Evolutionary conservation across 345 rosid species (phyloP).

Genomic region (Lumnitzera littorea): DNA sequence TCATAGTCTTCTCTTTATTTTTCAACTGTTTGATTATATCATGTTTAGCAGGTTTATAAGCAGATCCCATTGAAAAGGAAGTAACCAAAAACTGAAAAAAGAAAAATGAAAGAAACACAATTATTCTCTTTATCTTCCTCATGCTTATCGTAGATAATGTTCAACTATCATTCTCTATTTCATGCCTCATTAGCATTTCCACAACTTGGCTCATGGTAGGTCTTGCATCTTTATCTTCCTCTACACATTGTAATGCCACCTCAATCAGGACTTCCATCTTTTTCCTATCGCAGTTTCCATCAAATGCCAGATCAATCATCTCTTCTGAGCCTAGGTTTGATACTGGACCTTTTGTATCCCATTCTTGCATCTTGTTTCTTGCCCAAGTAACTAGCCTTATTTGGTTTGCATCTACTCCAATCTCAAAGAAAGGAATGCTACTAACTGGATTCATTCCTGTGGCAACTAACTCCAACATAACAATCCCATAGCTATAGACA

Average conservation of each 20-base stretch:
- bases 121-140: no score
- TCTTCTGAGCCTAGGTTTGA: constrained; percentile 5
- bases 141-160: no score
- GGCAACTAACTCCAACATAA: constrained; percentile 28
- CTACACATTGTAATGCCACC: constrained; percentile 23
- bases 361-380: constrained; percentile 1
- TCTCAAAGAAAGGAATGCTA: neutral
- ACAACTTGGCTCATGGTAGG: constrained; percentile 29
- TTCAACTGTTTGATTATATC: no score
- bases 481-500: constrained; percentile 36
- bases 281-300: neutral
- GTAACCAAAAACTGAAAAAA: no score
- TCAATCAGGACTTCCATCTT: constrained; percentile 7
- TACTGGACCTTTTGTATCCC: neutral
- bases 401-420: constrained; percentile 12
- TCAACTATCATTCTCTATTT: no score
- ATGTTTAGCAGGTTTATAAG: no score
- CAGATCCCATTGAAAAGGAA: no score
- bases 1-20: no score
- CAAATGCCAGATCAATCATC: constrained; percentile 14
- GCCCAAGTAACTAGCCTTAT: constrained; percentile 18
- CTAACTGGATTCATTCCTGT: constrained; percentile 19
- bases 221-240: constrained; percentile 27
- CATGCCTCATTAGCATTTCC: constrained; percentile 10
- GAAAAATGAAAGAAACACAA: no score